phyloP scores from a whole-genome alignment of 2,329 filamentous ascomycete genomes.

The Phialocephala subalpina region DNA sequence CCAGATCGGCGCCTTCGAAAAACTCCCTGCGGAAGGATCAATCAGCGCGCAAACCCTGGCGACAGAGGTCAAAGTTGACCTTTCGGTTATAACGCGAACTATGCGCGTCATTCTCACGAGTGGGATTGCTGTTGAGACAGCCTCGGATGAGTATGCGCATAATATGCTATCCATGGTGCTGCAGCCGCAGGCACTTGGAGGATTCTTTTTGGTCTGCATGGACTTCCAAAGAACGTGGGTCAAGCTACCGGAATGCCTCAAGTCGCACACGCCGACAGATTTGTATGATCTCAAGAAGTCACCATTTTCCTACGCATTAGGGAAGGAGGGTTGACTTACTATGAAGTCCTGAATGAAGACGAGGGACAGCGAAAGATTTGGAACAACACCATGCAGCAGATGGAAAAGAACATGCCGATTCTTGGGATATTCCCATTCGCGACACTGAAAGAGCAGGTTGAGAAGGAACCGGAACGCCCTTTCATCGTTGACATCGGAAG shows the following conservation, averaged over 20 bases:
- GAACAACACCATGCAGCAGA: slow-evolving; percentile 13
- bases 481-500: slow-evolving; percentile 31
- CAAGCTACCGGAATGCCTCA: slow-evolving; percentile 27
- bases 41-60: slow-evolving; percentile 9
- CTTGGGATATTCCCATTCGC: slow-evolving; percentile 30
- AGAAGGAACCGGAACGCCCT: slow-evolving; percentile 39
- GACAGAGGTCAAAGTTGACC: slow-evolving; percentile 3
- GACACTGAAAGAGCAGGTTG: slow-evolving; percentile 26
- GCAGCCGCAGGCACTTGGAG: slow-evolving; percentile 5
- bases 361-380: slow-evolving; percentile 7
- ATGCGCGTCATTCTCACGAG: slow-evolving; percentile 8
- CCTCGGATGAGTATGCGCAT: slow-evolving; percentile 3
- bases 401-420: slow-evolving; percentile 17
- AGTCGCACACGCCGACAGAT: slow-evolving; percentile 25
- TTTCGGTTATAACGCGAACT: slow-evolving; percentile 7
- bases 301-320: slow-evolving; percentile 25
- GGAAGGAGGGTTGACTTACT: slow-evolving; percentile 30
- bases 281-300: slow-evolving; percentile 30
- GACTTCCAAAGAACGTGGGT: slow-evolving; percentile 5
- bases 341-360: slow-evolving; percentile 25
- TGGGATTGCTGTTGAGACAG: neutral
- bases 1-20: slow-evolving; percentile 10
- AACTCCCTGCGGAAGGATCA: slow-evolving; percentile 3
- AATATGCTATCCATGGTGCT: slow-evolving; percentile 12
- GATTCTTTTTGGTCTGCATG: slow-evolving; percentile 10